Evolutionary conservation across 2,329 filamentous ascomycete genomes (phyloP), one percentile per base, ranked within the genome.

Genomic region (Rhynchosporium agropyri): DNA sequence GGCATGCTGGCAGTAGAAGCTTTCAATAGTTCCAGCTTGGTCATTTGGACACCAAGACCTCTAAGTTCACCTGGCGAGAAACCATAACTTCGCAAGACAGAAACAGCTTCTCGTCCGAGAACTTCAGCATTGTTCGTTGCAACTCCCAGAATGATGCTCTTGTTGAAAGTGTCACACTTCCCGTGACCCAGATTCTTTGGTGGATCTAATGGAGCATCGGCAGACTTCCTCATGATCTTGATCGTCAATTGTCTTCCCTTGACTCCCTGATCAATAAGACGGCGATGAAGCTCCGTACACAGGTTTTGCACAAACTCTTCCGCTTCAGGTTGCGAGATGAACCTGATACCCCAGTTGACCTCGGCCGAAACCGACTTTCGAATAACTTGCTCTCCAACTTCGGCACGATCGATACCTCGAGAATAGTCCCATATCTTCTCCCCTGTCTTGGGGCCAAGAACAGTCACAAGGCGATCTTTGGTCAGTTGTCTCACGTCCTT

Each of bases 331-430:
- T 97, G 92, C 64, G 84, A 96, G 69, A 95, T 86, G 74, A 99
- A 99, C 5, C 95, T 88, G 61, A 99, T 96, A 2, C 96, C 95
- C 95, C 95, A 99, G 71, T 95, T 99, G 66, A 99, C 92, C 74
- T 99, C 95, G 0, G 94, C 94, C 1, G 95, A 98, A 0, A 99
- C 92, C 0, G 94, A 98, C 74, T 98, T 99, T 60, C 95, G 87
- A 15, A 91, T 81, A 0, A 89, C 85, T 72, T 96, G 90, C 62
- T 94, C 90, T 38, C 93, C 94, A 5, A 98, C 91, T 75, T 97
- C 92, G 1, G 86, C 82, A 56, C 82, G 84, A 76, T 99, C 95
- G 55, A 98, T 91, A 2, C 95, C 95, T 5, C 92, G 86, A 28
- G 94, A 84, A 75, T 96, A 98, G 58, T 97, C 92, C 83, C 89